A percentile compares a stretch with the other conserved stretches of the same genome.
These are phyloP conservation scores for Penicillium sp. DNA, from an alignment of 2,329 filamentous ascomycete species.

Conservation along the genomic window DNA sequence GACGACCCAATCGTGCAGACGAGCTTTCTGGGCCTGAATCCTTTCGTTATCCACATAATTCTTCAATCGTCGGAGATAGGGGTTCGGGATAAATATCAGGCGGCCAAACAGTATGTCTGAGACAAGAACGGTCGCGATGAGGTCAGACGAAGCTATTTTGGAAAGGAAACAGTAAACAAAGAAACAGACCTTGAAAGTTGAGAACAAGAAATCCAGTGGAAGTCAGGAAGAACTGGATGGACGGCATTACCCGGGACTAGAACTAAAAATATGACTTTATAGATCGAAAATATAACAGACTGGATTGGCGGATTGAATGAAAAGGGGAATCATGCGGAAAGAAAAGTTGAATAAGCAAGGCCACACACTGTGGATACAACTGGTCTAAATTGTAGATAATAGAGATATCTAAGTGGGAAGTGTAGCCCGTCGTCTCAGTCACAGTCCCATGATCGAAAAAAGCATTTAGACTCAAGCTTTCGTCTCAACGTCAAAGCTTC, in stretches of 20 bases:
- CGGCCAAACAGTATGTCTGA: not conserved
- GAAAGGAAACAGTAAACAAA: not conserved
- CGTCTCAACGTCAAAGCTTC: not conserved
- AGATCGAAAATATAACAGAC: too few relatives aligned
- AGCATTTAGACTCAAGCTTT: not conserved
- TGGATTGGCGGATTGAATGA: too few relatives aligned
- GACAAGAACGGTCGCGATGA: not conserved
- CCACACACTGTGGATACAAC: too few relatives aligned
- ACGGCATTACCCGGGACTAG: too few relatives aligned
- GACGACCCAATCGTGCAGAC: not conserved
- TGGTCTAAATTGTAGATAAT: not conserved
- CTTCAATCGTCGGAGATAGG: not conserved
- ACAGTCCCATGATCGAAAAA: not conserved
- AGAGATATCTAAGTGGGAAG: not conserved
- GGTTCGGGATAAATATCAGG: not conserved
- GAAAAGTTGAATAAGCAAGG: too few relatives aligned
- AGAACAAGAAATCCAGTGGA: not conserved
- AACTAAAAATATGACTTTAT: too few relatives aligned
- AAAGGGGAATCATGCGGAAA: too few relatives aligned
- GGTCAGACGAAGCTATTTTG: not conserved
- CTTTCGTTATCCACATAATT: not conserved
- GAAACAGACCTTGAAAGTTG: not conserved
- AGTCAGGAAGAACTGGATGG: too few relatives aligned
- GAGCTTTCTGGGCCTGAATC: not conserved
- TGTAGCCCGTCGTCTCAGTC: not conserved